A percentile compares a stretch with the other conserved stretches of the same genome.
Conservation (phyloP, 2,329 filamentous ascomycete genomes). For the Gaeumannomyces tritici region DNA sequence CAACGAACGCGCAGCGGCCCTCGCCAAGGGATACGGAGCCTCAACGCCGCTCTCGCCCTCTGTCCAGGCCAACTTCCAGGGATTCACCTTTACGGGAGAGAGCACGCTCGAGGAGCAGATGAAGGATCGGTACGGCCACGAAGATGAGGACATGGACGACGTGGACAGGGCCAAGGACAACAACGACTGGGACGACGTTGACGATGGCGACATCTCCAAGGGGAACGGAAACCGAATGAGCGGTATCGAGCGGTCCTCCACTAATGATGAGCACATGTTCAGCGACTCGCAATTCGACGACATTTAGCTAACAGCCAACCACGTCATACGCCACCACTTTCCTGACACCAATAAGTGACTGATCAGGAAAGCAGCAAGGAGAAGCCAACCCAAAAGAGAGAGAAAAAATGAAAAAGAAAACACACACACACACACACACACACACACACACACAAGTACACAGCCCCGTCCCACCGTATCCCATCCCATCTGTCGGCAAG, state of each 20-base stretch:
- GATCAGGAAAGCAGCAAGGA: no score
- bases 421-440: no score
- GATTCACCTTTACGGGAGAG: constrained; percentile 98
- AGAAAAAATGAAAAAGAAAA: background rate
- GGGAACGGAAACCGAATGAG: constrained; percentile 52
- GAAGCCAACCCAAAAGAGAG: background rate
- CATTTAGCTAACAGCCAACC: constrained; percentile 30
- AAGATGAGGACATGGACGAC: constrained; percentile 54
- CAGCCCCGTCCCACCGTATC: background rate
- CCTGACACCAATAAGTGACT: no score
- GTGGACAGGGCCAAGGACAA: constrained; percentile 30
- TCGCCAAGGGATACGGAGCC: constrained; percentile 77
- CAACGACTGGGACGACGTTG: constrained; percentile 49
- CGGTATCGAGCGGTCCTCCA: constrained; percentile 47
- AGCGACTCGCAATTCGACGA: constrained; percentile 50
- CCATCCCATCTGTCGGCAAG: background rate
- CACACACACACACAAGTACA: background rate
- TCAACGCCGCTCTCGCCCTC: constrained; percentile 90
- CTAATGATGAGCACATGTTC: constrained; percentile 55
- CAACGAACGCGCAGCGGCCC: constrained; percentile 79
- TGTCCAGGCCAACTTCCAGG: constrained; percentile 96
- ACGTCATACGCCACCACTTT: background rate
- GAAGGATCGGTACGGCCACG: constrained; percentile 34
- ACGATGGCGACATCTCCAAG: constrained; percentile 36
- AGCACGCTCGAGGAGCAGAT: constrained; percentile 86